Conservation (phyloP, 495 filamentous ascomycete species). For the Paragyromitra xinjiangensis region DNA sequence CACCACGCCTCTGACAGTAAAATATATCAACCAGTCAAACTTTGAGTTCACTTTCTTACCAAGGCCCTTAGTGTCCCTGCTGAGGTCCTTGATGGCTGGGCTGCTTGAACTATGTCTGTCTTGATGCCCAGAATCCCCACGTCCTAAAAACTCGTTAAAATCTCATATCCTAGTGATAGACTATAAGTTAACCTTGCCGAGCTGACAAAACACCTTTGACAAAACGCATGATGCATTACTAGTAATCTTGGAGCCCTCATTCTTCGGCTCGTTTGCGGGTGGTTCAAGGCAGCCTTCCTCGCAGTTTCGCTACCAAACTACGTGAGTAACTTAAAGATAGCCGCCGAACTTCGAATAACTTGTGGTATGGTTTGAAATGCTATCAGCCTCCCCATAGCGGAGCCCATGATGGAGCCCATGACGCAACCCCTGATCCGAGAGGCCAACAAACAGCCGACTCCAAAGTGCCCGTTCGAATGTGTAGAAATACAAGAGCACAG, state of each 20-base stretch:
- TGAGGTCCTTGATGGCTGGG: neutral
- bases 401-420: neutral
- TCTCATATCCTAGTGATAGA: neutral
- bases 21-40: neutral
- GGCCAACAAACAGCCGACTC: neutral
- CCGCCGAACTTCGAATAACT: neutral
- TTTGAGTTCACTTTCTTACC: neutral
- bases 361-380: neutral
- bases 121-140: neutral
- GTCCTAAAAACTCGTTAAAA: neutral
- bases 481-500: neutral
- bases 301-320: neutral
- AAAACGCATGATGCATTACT: constrained; percentile 2
- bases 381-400: neutral
- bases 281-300: neutral
- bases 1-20: neutral
- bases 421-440: neutral
- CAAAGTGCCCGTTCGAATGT: neutral
- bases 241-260: neutral
- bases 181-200: neutral
- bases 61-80: neutral
- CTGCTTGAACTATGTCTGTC: neutral
- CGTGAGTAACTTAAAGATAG: neutral
- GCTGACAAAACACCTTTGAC: neutral
- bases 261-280: neutral